Percentiles rank a stretch among this genome's conserved stretches.
Conservation (phyloP, 2,329 filamentous ascomycete genomes). For the Fonsecaea multimorphosa region DNA sequence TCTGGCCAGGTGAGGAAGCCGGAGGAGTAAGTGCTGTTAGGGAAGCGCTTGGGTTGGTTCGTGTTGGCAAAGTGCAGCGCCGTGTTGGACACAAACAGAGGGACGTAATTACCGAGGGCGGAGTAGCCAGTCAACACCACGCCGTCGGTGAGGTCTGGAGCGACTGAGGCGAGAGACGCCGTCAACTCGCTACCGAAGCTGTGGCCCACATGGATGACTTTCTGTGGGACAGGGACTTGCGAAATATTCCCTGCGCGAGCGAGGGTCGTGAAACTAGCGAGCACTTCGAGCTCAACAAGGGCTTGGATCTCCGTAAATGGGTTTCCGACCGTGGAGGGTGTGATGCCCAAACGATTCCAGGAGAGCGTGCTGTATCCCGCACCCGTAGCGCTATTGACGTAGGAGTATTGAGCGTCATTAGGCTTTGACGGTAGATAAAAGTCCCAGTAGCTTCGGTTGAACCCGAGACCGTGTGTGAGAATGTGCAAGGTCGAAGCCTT, state of each 20-base stretch:
- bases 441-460: constrained; percentile 37
- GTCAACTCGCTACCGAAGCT: constrained; percentile 47
- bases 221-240: constrained; percentile 41
- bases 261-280: constrained; percentile 46
- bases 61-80: constrained; percentile 43
- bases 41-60: constrained; percentile 33
- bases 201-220: constrained; percentile 48
- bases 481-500: constrained; percentile 31
- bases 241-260: constrained; percentile 36
- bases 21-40: constrained; percentile 58
- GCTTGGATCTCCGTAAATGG: constrained; percentile 50
- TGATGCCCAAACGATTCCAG: constrained; percentile 50
- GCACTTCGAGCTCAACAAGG: constrained; percentile 48
- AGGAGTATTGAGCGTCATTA: constrained; percentile 32
- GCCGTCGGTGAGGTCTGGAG: constrained; percentile 46
- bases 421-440: constrained; percentile 30
- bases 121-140: constrained; percentile 52
- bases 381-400: constrained; percentile 28
- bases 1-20: constrained; percentile 55
- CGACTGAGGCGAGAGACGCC: constrained; percentile 43
- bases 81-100: constrained; percentile 40
- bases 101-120: constrained; percentile 54
- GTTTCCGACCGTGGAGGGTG: constrained; percentile 47
- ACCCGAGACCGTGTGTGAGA: constrained; percentile 33
- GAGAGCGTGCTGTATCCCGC: constrained; percentile 50